Evolutionary conservation across 257 asterid species (phyloP), one percentile per base, ranked within the genome.

Genomic region (Cinchona pubescens): DNA sequence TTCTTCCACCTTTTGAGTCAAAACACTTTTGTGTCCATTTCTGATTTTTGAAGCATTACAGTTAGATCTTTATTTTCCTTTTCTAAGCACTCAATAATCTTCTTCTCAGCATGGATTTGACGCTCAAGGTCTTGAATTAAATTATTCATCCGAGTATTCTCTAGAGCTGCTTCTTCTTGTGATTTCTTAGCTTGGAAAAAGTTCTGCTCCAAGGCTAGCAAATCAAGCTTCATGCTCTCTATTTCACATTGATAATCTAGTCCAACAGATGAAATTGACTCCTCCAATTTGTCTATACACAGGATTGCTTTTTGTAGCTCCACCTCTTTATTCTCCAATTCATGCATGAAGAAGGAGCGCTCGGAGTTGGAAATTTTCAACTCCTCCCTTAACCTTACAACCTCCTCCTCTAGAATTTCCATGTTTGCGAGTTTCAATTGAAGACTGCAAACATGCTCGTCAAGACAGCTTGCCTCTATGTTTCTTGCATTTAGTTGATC

Each of bases 161-260:
- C 89, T 82, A 66, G 87, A 82, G 82, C 70, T 76, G 75, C 83
- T 84, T 87, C 89, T 76, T 90, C 88, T 66, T 83, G 84, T 69
- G 79, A 73, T 84, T 85, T 86, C 80, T 83, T 83, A 49, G 87
- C 82, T 75, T 88, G 90, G 21, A 76, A 71, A 78, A 79, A 87
- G 63, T 83, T 85, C 80, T 92, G 95, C 82, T 90, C 90, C 87
- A 87, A 51, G 58, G 87, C 83, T 71, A 82, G 65, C 43, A 87
- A 74, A 73, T 94, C 97, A 68, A 94, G 96, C 85, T 86, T 88
- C 79, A 84, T 76, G 87, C 89, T 88, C 85, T 94, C 98, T 69
- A 94, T 86, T 83, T 94, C 97, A 73, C 96, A 92, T 85, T 92
- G 97, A 87, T 89, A 90, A 73, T 94, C 97, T 69, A 94, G 76